These are phyloP conservation scores for Jamesozyma gamospora DNA, from an alignment of 805 yeast species.

Conservation along the genomic window DNA sequence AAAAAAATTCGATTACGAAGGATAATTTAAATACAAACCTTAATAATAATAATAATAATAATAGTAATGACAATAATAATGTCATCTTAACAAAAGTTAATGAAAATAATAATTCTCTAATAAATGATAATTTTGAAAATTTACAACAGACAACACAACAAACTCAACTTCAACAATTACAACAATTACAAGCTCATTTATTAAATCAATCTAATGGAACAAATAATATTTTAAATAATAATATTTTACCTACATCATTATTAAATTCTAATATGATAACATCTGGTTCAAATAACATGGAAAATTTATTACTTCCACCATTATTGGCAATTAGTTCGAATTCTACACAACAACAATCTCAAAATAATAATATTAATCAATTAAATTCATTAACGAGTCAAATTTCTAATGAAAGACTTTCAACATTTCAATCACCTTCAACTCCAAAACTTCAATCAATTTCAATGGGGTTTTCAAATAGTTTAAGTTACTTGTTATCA, in stretches of 20 bases:
- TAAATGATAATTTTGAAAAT: not conserved
- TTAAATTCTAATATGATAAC: not conserved
- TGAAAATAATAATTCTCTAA: not conserved
- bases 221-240: not conserved
- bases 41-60: not conserved
- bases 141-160: not conserved
- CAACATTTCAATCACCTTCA: not conserved
- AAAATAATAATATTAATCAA: not conserved
- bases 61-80: not conserved
- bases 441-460: conserved; percentile 8
- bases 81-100: conserved; percentile 19
- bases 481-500: conserved; percentile 7
- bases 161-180: conserved; percentile 17
- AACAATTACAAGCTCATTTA: conserved; percentile 13
- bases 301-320: conserved; percentile 21
- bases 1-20: not conserved
- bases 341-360: not conserved
- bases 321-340: conserved; percentile 7
- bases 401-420: not conserved
- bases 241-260: not conserved
- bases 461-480: conserved; percentile 8
- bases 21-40: not conserved
- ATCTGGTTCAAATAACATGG: conserved; percentile 4
- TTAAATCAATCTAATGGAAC: conserved; percentile 3
- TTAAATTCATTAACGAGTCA: not conserved